Conservation (phyloP, 2,329 filamentous ascomycete genomes). For the Fusarium sp. region DNA sequence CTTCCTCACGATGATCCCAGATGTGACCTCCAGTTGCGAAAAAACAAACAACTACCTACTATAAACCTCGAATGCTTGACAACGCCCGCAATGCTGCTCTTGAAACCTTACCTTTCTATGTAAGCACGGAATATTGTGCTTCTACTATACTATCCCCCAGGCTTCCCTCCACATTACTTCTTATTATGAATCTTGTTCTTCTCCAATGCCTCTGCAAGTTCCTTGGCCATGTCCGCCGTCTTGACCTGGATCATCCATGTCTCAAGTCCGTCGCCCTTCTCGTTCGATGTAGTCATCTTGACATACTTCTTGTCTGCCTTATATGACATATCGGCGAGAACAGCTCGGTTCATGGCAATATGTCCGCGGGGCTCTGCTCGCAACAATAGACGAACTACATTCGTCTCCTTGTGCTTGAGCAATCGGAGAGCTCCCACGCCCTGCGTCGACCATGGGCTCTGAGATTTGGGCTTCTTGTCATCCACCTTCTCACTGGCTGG, state of each 20-base stretch:
- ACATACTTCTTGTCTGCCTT: conserved; percentile 71
- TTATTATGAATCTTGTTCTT: conserved; percentile 70
- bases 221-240: conserved; percentile 69
- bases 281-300: conserved; percentile 69
- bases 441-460: conserved; percentile 74
- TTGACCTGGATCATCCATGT: conserved; percentile 81
- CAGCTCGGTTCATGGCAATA: conserved; percentile 77
- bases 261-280: conserved; percentile 71
- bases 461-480: conserved; percentile 60
- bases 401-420: conserved; percentile 78
- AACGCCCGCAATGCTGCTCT: conserved; percentile 46
- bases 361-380: conserved; percentile 82
- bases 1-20: conserved; percentile 15
- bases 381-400: conserved; percentile 75
- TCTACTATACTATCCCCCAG: conserved; percentile 43
- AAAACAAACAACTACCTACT: conserved; percentile 10
- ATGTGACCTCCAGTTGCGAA: conserved; percentile 5
- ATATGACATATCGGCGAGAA: conserved; percentile 74
- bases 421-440: conserved; percentile 80
- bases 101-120: conserved; percentile 49
- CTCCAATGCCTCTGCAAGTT: conserved; percentile 66
- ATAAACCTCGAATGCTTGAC: conserved; percentile 41
- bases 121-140: conserved; percentile 38
- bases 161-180: conserved; percentile 53
- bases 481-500: conserved; percentile 63